phyloP scores from a whole-genome alignment of 139 green algal species.

The Pleodorina starrii region DNA sequence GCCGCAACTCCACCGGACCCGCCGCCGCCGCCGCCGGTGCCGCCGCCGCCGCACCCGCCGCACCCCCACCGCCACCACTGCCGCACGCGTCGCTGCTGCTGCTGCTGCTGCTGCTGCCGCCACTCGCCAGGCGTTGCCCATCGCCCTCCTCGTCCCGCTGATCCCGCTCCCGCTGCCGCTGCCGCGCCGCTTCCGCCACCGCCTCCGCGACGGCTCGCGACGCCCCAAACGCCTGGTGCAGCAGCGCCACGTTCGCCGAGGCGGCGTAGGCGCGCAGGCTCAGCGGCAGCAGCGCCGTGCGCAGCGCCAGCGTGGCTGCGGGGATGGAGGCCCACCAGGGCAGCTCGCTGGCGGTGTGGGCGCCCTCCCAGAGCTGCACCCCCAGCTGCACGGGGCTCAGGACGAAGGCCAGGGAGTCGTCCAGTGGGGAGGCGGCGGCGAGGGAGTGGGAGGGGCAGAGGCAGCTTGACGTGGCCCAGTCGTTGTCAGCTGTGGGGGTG shows the following conservation, averaged over 20 bases:
- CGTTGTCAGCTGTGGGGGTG: no score
- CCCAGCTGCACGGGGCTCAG: constrained; percentile 59
- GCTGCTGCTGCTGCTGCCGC: not conserved
- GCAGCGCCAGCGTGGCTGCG: constrained; percentile 23
- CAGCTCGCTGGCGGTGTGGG: constrained; percentile 33
- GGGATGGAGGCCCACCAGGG: constrained; percentile 64
- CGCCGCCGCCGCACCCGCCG: no score
- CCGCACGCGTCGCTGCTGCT: not conserved
- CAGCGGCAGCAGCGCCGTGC: constrained; percentile 45
- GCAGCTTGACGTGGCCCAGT: no score
- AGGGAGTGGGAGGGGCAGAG: no score
- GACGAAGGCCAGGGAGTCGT: constrained; percentile 41
- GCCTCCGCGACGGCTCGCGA: constrained; percentile 3
- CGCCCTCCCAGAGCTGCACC: constrained; percentile 57
- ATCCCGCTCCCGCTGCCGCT: not conserved
- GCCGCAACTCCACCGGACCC: not conserved
- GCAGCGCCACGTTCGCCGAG: constrained; percentile 53
- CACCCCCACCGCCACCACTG: not conserved
- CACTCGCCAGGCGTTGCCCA: not conserved
- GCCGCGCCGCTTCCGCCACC: not conserved
- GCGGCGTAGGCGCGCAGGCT: constrained; percentile 59
- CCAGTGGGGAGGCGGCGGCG: not conserved
- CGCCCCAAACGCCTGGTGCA: constrained; percentile 25
- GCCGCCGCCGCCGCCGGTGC: not conserved
- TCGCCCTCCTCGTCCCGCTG: not conserved